These are phyloP conservation scores for Leccinum pachyderme DNA, from an alignment of 1,284 basidiomycete genomes.

Conservation along the genomic window DNA sequence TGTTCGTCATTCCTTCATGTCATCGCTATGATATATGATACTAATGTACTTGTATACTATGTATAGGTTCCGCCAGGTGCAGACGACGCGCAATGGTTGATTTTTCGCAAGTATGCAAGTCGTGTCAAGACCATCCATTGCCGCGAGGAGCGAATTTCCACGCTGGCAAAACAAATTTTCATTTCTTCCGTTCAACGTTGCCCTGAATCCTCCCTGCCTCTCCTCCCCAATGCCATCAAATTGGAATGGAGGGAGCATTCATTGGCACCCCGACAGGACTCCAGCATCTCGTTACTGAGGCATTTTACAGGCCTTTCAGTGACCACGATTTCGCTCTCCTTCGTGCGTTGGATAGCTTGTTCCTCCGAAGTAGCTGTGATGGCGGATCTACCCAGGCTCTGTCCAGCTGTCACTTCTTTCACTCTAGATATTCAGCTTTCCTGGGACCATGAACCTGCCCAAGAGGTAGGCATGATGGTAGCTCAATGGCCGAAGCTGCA, in stretches of 20 bases:
- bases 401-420: slow-evolving; percentile 19
- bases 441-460: slow-evolving; percentile 1
- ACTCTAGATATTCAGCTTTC: background rate
- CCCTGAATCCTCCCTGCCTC: slow-evolving; percentile 6
- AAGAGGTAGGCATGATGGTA: slow-evolving; percentile 14
- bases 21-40: background rate
- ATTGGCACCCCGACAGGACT: background rate
- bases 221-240: slow-evolving; percentile 14
- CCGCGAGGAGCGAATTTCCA: background rate
- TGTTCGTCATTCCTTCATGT: slow-evolving; percentile 4
- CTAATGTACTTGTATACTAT: background rate
- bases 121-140: slow-evolving; percentile 14
- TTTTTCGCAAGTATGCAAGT: slow-evolving; percentile 17
- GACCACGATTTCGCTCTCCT: slow-evolving; percentile 9
- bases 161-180: background rate
- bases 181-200: slow-evolving; percentile 1
- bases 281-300: slow-evolving; percentile 13
- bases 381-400: slow-evolving; percentile 11
- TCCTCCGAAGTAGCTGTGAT: slow-evolving; percentile 8
- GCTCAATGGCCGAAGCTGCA: slow-evolving; percentile 11
- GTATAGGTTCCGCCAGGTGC: background rate
- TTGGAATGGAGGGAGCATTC: slow-evolving; percentile 11
- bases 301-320: slow-evolving; percentile 10
- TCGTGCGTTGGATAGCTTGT: slow-evolving; percentile 4
- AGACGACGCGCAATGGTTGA: slow-evolving; percentile 9